phyloP scores from a whole-genome alignment of 2,329 filamentous ascomycete genomes.

The Aspergillus caelatus region DNA sequence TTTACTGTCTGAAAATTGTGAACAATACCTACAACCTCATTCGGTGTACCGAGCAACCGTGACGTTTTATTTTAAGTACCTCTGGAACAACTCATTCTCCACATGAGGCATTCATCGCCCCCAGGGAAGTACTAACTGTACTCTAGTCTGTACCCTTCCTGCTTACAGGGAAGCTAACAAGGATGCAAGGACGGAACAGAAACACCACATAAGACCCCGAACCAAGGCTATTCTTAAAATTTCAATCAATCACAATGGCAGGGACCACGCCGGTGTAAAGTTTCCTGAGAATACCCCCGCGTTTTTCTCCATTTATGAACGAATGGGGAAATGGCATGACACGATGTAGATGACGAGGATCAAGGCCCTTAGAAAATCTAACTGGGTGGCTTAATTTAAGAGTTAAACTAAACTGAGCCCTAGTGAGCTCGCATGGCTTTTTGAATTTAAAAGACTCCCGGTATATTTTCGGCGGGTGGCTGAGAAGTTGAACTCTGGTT shows the following conservation, averaged over 20 bases:
- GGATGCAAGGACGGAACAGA: neutral
- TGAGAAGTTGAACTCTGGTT: neutral
- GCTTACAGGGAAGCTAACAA: neutral
- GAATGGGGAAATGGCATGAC: slow-evolving; percentile 9
- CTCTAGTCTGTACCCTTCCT: neutral
- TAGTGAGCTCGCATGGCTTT: neutral
- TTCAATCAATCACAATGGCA: slow-evolving; percentile 7
- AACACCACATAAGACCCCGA: neutral
- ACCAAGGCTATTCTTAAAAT: neutral
- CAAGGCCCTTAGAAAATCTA: neutral
- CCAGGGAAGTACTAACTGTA: neutral
- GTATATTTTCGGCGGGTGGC: slow-evolving; percentile 6
- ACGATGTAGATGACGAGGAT: neutral
- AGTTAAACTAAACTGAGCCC: neutral
- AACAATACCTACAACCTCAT: neutral
- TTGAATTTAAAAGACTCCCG: neutral
- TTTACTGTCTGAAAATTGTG: neutral
- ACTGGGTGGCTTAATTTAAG: neutral
- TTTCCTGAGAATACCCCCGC: slow-evolving; percentile 10
- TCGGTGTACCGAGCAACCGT: neutral
- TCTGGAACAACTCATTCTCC: neutral
- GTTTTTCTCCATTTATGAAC: slow-evolving; percentile 11
- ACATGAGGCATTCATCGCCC: neutral
- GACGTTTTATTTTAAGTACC: neutral
- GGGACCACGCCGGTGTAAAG: neutral